Conservation (phyloP, 768 basidiomycete genomes). For the Suillus placidus region DNA sequence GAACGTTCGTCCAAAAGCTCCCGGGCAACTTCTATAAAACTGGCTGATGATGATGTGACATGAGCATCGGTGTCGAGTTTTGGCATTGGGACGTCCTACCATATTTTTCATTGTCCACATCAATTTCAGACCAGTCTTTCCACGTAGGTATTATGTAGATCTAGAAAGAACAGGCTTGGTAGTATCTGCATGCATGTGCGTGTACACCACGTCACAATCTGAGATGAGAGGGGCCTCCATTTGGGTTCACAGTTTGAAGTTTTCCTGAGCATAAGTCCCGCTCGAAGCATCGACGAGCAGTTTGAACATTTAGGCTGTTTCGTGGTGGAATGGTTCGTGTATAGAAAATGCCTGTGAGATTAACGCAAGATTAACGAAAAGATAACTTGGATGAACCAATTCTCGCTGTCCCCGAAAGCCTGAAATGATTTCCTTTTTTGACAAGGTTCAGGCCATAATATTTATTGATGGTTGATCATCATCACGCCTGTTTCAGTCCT, state of each 20-base stretch:
- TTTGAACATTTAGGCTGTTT: neutral
- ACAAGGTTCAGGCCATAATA: too few species aligned
- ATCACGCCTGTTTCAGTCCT: too few species aligned
- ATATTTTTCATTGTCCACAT: neutral
- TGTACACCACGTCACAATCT: neutral
- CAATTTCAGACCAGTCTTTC: too few species aligned
- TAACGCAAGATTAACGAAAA: too few species aligned
- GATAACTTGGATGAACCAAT: too few species aligned
- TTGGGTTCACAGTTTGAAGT: neutral
- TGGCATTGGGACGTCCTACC: constrained; percentile 2
- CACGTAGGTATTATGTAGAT: too few species aligned
- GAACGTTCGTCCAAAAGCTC: neutral
- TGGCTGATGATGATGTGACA: constrained; percentile 16
- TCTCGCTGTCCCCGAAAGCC: too few species aligned
- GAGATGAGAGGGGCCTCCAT: neutral
- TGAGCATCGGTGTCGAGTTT: neutral
- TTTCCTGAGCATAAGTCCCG: neutral
- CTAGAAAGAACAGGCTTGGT: too few species aligned
- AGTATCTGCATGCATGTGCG: too few species aligned
- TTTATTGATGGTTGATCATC: too few species aligned
- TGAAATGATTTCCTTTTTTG: too few species aligned
- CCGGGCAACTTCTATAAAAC: constrained; percentile 7
- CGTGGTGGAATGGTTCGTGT: neutral
- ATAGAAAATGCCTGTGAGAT: neutral
- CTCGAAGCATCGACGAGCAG: neutral